Evolutionary conservation across 352 stramenopile species (phyloP).

Genomic region (Thalassiosira livingstoniorum): DNA sequence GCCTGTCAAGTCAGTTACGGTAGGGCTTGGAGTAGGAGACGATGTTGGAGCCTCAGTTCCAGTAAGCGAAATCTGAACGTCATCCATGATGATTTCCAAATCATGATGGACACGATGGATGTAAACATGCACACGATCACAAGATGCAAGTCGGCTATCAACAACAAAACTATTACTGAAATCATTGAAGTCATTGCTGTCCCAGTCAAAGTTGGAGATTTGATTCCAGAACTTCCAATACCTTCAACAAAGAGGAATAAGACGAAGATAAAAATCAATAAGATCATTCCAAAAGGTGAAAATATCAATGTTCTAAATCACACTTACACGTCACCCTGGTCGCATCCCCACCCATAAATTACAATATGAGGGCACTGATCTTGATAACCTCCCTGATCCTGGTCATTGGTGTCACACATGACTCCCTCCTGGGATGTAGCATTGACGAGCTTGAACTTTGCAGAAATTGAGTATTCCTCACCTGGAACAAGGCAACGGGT

Average conservation of each 20-base stretch:
- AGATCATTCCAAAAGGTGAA: too few species aligned
- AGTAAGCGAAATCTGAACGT: constrained; percentile 46
- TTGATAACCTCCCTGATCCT: constrained; percentile 17
- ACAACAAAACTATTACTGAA: constrained; percentile 53
- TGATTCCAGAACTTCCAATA: constrained; percentile 64
- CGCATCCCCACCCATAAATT: constrained; percentile 49
- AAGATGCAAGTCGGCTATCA: constrained; percentile 52
- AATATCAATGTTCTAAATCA: too few species aligned
- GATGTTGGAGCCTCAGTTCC: constrained; percentile 33
- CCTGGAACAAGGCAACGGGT: not conserved
- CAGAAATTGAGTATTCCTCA: not conserved
- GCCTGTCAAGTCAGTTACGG: constrained; percentile 1
- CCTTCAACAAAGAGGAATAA: not conserved
- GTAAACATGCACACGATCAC: constrained; percentile 48
- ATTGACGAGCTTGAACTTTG: not conserved
- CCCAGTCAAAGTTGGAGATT: constrained; percentile 35
- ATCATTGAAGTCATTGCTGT: constrained; percentile 51
- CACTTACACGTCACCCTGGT: constrained; percentile 31
- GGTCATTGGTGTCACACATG: constrained; percentile 48
- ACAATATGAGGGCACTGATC: constrained; percentile 54
- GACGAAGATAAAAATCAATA: too few species aligned
- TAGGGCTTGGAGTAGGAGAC: constrained; percentile 31
- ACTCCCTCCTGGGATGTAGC: constrained; percentile 39
- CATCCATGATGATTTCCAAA: constrained; percentile 57
- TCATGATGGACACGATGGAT: constrained; percentile 45